These are phyloP conservation scores for Trypanosoma brucei DNA, from an alignment of 208 protist species.

Conservation along the genomic window DNA sequence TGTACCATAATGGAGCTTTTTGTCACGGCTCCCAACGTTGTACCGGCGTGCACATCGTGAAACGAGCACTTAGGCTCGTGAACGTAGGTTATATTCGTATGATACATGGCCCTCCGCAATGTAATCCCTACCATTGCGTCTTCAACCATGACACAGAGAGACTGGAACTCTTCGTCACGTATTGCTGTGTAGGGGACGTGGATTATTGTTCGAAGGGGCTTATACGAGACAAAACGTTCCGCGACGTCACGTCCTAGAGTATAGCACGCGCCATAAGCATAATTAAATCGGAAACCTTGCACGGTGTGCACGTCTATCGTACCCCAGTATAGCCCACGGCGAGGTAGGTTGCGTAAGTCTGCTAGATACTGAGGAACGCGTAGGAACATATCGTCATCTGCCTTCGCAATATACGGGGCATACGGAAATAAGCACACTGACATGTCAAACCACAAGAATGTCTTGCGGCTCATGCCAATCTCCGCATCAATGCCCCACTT, in stretches of 20 bases:
- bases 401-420: slow-evolving; percentile 37
- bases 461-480: slow-evolving; percentile 39
- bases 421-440: slow-evolving; percentile 32
- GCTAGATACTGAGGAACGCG: slow-evolving; percentile 48
- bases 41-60: slow-evolving; percentile 9
- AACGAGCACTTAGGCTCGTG: neutral
- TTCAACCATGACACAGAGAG: neutral
- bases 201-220: slow-evolving; percentile 2
- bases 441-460: slow-evolving; percentile 35
- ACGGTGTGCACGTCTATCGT: slow-evolving; percentile 4
- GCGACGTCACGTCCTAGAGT: slow-evolving; percentile 7
- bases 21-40: neutral
- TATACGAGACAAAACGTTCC: neutral
- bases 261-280: neutral
- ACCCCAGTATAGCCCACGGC: slow-evolving; percentile 9
- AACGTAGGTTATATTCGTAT: neutral
- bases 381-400: slow-evolving; percentile 49
- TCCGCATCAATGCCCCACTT: slow-evolving; percentile 31
- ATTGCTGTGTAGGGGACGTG: slow-evolving; percentile 6
- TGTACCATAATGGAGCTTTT: slow-evolving; percentile 11
- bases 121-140: slow-evolving; percentile 9
- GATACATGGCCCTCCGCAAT: neutral
- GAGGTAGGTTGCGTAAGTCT: slow-evolving; percentile 25
- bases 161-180: neutral
- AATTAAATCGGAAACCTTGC: neutral